Base-by-base conservation (phyloP, 352 stramenopile genomes). In the Phytophthora cactorum region DNA sequence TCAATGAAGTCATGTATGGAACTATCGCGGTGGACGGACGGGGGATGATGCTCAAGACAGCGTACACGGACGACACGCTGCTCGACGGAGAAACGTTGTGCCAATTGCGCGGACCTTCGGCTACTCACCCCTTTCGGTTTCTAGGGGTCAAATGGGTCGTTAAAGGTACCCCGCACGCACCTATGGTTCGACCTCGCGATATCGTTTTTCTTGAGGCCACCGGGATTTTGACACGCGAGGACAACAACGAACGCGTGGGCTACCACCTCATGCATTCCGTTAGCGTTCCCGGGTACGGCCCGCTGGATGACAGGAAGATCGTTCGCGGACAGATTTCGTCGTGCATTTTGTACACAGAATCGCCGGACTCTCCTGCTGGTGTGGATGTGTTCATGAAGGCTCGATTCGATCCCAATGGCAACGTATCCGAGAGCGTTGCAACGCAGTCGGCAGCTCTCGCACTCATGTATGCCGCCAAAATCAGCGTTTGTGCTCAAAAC, bases 1-100 rank as follows among this genome's bases (percentile, higher is more conserved):
- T 90, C n/a, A 68, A 90, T 46, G 79, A 90, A 49, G 66, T 86
- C 49, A 86, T 90, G 79, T 91, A 86, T 61, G 82, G 80, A 44
- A 72, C 79, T 22, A 4, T 70, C n/a, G 70, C 80, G 28, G 73
- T 82, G 32, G 73, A 86, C 58, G 63, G 73, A 12, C 69, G 67
- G n/a, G 52, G 68, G 38, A 86, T 86, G 73, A 69, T 81, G 44
- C 52, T 89, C 41, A 79, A 83, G 36, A 77, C 66, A 6, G 60
- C 74, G 10, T 89, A 85, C 63, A 77, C 77, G 10, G 61, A 78
- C 17, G 77, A 89, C 63, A 77, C 79, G 7, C 59, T 85, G 41
- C 68, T 83, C 15, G 82, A 91, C 56, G 72, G 63, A 22, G 74
- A 82, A 43, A 82, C 83, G 27, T 53, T 91, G 29, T 78, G 63